Evolutionary conservation across 177 flowering plant species (phyloP), one percentile per base, ranked within the genome.

Genomic region (Vitis hybrid): DNA sequence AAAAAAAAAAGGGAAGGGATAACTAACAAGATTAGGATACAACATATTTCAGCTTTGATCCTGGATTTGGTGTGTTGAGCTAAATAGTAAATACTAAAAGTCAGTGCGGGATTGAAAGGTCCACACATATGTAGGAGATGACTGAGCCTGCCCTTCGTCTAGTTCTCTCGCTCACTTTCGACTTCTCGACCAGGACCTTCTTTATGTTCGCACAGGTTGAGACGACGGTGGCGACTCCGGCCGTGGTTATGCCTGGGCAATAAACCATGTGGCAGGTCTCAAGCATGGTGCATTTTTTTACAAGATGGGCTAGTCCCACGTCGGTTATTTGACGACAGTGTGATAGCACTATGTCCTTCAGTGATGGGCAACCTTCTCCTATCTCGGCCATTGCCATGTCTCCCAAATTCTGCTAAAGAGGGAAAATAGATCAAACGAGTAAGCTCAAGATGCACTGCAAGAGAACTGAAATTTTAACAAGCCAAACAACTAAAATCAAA

Each of bases 241-340:
- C 87, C 16, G 90, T 69, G 61, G 97, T 90, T 45, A 94, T 80
- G 3, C 82, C 76, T 1, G 87, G 92, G 77, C 98, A 94, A 65
- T 89, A 92, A 3, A 89, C 97, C 90, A 92, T 86, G 76, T 90
- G 93, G 78, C 97, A 92, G 31, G 90, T 71, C 77, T 92, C 97
- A 10, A 94, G 85, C 68, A 72, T 52, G 12, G 76, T 67, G 78
- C 95, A 92, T 13, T 71, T 82, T 31, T 72, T 79, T 1, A 82
- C 95, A 4, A 92, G 93, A 81, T 92, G 88, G 63, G 81, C 60
- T 22, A 94, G 67, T 26, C 98, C 97, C 2, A 78, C 80, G 66
- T 94, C 97, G 3, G 91, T 87, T 69, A 94, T 80, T 66, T 82
- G 81, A 20, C 82, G 84, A 77, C 97, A 94, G 75, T 92, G 95